A percentile compares a stretch with the other conserved stretches of the same genome.
These are phyloP conservation scores for Botrytis pseudocinerea DNA, from an alignment of 2,329 filamentous ascomycete genomes.

Conservation along the genomic window DNA sequence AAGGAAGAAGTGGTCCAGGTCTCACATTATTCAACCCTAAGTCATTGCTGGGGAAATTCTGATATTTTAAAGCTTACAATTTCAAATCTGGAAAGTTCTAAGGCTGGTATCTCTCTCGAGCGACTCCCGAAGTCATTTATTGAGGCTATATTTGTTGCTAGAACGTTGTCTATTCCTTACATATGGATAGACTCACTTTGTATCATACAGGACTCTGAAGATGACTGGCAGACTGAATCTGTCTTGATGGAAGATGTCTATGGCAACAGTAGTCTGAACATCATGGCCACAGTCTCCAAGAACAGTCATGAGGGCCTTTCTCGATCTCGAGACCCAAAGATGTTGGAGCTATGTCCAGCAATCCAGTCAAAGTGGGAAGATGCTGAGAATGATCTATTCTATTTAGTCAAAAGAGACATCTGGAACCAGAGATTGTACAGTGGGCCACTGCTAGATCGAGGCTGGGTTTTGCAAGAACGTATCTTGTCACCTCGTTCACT, in stretches of 20 bases:
- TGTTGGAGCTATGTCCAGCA: neutral
- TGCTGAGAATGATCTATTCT: neutral
- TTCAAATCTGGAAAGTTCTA: neutral
- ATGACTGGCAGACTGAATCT: constrained; percentile 16
- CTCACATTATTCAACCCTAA: neutral
- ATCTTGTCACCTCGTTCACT: constrained; percentile 28
- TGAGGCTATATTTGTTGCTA: neutral
- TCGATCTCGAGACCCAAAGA: neutral
- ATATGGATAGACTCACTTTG: constrained; percentile 17
- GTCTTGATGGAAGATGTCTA: constrained; percentile 14
- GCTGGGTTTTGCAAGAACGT: constrained; percentile 32
- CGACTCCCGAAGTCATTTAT: constrained; percentile 4
- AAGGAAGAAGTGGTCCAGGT: neutral
- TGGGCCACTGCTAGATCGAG: constrained; percentile 16
- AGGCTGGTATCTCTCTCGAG: neutral
- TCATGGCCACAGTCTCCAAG: neutral
- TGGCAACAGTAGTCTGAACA: constrained; percentile 3
- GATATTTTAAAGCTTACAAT: constrained; percentile 2
- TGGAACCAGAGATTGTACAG: neutral
- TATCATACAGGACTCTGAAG: constrained; percentile 17
- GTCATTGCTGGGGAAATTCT: constrained; percentile 4
- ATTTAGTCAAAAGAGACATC: accelerated
- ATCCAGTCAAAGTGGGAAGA: neutral
- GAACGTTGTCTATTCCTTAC: neutral
- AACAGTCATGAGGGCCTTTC: constrained; percentile 5